phyloP scores from a whole-genome alignment of 192 early-diverging fungal species.

The Cetraspora pellucida region DNA sequence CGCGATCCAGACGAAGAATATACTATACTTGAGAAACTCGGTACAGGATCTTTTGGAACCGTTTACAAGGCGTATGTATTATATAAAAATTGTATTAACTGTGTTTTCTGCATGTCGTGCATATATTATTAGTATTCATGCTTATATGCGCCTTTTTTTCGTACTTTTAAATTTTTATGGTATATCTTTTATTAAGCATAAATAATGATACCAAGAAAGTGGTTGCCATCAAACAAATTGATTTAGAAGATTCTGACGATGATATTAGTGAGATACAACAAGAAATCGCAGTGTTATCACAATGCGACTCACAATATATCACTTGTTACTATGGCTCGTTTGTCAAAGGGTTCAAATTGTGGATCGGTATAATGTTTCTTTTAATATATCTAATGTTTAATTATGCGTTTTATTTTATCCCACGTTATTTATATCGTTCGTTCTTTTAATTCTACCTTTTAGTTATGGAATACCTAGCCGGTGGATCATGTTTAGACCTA shows the following conservation, averaged over 20 bases:
- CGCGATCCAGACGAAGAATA: constrained; percentile 49
- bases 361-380: constrained; percentile 47
- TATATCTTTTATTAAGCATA: constrained; percentile 38
- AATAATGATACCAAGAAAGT: constrained; percentile 50
- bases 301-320: constrained; percentile 52
- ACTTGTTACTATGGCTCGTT: constrained; percentile 53
- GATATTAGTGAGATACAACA: constrained; percentile 59
- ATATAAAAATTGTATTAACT: not conserved
- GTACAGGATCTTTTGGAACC: constrained; percentile 56
- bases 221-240: constrained; percentile 55
- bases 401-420: not conserved
- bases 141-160: not conserved
- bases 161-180: too few relatives aligned
- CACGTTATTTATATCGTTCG: not conserved
- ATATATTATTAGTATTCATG: not conserved
- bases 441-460: not conserved
- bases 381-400: not conserved
- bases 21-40: constrained; percentile 53
- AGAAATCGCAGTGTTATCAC: constrained; percentile 52
- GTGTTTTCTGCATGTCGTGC: too few relatives aligned
- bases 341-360: constrained; percentile 54
- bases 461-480: constrained; percentile 58
- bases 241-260: constrained; percentile 54
- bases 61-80: constrained; percentile 57
- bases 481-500: constrained; percentile 56